Evolutionary conservation across 2,329 filamentous ascomycete genomes (phyloP).

Genomic region (Claviceps sp.): DNA sequence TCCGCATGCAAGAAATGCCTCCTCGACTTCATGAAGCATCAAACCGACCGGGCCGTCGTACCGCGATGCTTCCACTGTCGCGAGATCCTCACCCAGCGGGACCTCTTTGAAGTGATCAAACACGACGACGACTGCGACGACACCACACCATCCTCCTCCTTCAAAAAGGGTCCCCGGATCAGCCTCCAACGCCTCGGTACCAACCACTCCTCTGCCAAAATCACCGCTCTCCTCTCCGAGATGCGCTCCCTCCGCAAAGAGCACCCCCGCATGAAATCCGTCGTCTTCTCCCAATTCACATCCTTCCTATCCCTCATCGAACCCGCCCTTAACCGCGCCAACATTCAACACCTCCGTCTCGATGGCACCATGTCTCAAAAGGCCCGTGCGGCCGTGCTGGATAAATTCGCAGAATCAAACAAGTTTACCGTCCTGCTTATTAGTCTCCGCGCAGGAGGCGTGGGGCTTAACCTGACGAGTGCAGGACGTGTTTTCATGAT

Average conservation of each 20-base stretch:
- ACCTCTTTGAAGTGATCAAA: constrained; percentile 84
- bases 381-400: constrained; percentile 62
- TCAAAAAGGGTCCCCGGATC: constrained; percentile 32
- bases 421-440: constrained; percentile 67
- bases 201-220: constrained; percentile 73
- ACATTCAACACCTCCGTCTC: constrained; percentile 72
- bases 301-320: constrained; percentile 89
- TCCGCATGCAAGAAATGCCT: constrained; percentile 90
- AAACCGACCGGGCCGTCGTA: constrained; percentile 59
- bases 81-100: constrained; percentile 63
- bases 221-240: constrained; percentile 63
- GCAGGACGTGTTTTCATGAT: constrained; percentile 94
- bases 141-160: constrained; percentile 11
- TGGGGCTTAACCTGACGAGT: constrained; percentile 82
- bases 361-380: constrained; percentile 88
- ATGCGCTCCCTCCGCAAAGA: constrained; percentile 55
- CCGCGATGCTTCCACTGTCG: constrained; percentile 88
- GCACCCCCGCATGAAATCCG: constrained; percentile 64
- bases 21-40: constrained; percentile 79
- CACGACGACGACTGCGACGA: constrained; percentile 45
- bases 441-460: constrained; percentile 78
- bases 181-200: constrained; percentile 46
- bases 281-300: constrained; percentile 95
- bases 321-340: constrained; percentile 57
- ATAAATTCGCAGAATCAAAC: constrained; percentile 48